Evolutionary conservation across 208 protist genomes (phyloP), one percentile per base, ranked within the genome.

Genomic region (Sergeia podlipaevii): DNA sequence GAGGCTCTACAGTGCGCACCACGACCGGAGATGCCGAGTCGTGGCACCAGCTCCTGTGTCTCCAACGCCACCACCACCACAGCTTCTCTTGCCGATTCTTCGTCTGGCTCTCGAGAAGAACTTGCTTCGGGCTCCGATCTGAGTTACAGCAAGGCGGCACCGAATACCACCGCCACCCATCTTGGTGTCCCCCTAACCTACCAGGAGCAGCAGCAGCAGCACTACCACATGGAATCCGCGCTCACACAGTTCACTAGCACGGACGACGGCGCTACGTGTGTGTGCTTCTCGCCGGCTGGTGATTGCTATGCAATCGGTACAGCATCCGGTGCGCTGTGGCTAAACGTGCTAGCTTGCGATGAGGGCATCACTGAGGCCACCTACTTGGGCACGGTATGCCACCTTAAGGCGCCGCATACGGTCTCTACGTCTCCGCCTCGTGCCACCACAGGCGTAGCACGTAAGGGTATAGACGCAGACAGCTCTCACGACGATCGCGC

Each of bases 271-370:
- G 76, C 71, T 18, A 79, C 72, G 21, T 70, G 74, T 24, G 42
- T 87, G 1, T 46, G 28, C 38, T 87, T 82, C 55, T 70, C 51
- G 18, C 79, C 51, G 20, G 58, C 62, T 2, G 71, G 67, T 2
- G 56, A 70, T 26, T 67, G 65, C 58, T 87, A 80, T 27, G 43
- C 83, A 26, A 58, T 87, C 3, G 79, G 79, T 15, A 80, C 68
- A 32, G 60, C 65, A 30, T 57, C 36, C 2, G 79, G 79, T 2
- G 10, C 63, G n/a, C 45, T 87, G 23, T 82, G 74, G 70, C 69
- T 67, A 15, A 54, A 80, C 26, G 61, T 57, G 27, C 49, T 68
- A 10, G 48, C 53, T 32, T 44, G 51, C 5, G 26, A 21, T 1
- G 28, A 36, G 21, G 55, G 54, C 21, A 42, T 36, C 8, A 24